These are phyloP conservation scores for Penicillium crystallinum DNA, from an alignment of 495 filamentous ascomycete species.

Conservation along the genomic window DNA sequence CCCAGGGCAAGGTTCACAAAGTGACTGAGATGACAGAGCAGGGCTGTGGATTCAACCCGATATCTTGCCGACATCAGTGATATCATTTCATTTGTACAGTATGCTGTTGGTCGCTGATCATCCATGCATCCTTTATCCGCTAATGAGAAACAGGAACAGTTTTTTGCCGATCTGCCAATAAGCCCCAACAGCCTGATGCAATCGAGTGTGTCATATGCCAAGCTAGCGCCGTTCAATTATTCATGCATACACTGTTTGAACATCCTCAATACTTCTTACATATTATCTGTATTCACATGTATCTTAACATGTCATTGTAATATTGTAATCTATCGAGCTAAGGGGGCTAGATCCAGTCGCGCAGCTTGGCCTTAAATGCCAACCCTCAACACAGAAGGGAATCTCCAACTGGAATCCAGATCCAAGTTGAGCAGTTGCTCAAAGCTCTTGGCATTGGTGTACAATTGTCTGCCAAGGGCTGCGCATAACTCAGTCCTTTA, in stretches of 20 bases:
- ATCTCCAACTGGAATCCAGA: neutral
- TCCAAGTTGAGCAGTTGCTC: neutral
- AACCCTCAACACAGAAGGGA: neutral
- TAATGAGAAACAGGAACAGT: neutral
- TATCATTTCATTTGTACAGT: neutral
- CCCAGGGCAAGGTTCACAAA: neutral
- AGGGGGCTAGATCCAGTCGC: neutral
- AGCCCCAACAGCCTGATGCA: neutral
- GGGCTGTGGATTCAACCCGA: neutral
- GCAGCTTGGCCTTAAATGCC: neutral
- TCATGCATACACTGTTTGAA: neutral
- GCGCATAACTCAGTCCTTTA: neutral
- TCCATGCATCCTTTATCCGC: neutral
- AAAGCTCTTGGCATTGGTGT: neutral
- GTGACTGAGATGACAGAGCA: neutral
- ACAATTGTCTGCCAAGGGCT: neutral
- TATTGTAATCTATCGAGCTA: neutral
- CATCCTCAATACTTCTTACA: neutral
- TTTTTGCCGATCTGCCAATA: neutral
- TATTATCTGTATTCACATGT: neutral
- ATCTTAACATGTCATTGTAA: neutral
- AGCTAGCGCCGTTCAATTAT: neutral
- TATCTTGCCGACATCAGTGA: neutral
- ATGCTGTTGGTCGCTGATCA: neutral
- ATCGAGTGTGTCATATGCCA: neutral